Percentiles rank a stretch among this genome's conserved stretches.
Evolutionary conservation across 2,329 filamentous ascomycete species (phyloP).

Genomic region (Colletotrichum sp.): DNA sequence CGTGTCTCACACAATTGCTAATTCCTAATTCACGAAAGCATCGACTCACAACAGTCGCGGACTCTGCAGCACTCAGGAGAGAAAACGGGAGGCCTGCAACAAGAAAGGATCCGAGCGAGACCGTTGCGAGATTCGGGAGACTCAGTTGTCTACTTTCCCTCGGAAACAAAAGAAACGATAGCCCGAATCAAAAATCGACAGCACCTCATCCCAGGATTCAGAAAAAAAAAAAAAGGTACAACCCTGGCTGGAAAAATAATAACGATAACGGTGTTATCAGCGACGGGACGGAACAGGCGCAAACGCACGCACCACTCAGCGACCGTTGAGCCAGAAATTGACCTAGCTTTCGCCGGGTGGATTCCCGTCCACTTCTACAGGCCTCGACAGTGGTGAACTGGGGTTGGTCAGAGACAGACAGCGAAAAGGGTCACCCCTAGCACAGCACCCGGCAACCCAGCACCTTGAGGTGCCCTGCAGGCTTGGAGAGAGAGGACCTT

Average conservation of each 20-base stretch:
- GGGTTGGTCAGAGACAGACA: slow-evolving; percentile 12
- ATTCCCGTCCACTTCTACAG: not conserved
- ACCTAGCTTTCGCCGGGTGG: not conserved
- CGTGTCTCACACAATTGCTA: not conserved
- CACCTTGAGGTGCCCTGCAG: not conserved
- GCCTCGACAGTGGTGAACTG: not conserved
- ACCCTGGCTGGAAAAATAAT: not conserved
- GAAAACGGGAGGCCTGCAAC: not conserved
- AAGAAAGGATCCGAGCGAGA: not conserved
- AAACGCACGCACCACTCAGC: slow-evolving; percentile 12
- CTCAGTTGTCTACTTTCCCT: not conserved
- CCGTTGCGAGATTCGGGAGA: not conserved
- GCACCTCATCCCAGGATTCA: not conserved
- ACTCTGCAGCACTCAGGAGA: not conserved
- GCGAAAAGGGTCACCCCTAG: not conserved
- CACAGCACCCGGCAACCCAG: not conserved
- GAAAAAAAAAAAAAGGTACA: not conserved
- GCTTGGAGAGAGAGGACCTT: not conserved
- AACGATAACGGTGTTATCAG: slow-evolving; percentile 6
- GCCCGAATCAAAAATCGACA: not conserved
- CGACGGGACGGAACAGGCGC: not conserved
- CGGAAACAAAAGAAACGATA: not conserved
- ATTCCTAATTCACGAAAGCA: slow-evolving; percentile 13
- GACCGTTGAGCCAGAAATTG: not conserved
- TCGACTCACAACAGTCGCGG: not conserved